These are phyloP conservation scores for Globisporangium alternatum DNA, from an alignment of 352 stramenopile species.

Conservation along the genomic window DNA sequence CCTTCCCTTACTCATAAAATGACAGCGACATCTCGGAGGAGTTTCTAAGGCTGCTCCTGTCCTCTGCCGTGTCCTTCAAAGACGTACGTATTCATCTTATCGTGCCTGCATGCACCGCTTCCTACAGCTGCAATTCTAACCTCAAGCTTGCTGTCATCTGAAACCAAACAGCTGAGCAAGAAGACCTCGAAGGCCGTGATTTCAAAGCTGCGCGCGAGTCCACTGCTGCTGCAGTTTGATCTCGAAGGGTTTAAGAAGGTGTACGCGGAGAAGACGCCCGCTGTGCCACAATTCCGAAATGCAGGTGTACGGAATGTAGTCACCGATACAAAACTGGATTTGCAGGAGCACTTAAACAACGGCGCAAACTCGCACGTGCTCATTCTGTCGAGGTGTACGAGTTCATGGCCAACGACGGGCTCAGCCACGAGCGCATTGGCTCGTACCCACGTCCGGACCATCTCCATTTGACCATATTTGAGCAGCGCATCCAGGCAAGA, in stretches of 20 bases:
- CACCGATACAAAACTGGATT: conserved; percentile 74
- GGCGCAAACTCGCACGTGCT: conserved; percentile 60
- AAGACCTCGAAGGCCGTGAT: conserved; percentile 76
- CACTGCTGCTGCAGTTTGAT: conserved; percentile 51
- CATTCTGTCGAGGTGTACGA: too few species aligned
- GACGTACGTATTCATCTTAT: conserved; percentile 34
- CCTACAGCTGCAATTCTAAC: conserved; percentile 10
- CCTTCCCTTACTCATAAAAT: conserved; percentile 84
- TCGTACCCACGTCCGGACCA: too few species aligned
- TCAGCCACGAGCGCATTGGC: too few species aligned
- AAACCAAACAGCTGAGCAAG: conserved; percentile 36
- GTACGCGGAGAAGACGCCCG: conserved; percentile 77
- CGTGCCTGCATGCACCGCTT: not conserved
- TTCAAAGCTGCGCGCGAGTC: conserved; percentile 54
- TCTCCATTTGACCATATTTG: too few species aligned
- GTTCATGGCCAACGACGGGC: too few species aligned
- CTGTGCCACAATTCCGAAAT: conserved; percentile 72
- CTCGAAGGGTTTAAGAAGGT: conserved; percentile 55
- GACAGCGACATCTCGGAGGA: conserved; percentile 69
- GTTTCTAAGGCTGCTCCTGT: conserved; percentile 71
- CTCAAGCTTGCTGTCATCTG: conserved; percentile 12
- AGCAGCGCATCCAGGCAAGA: too few species aligned
- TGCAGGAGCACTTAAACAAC: conserved; percentile 84
- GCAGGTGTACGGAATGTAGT: conserved; percentile 79
- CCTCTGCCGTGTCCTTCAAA: conserved; percentile 34